Conservation (phyloP, 495 filamentous ascomycete genomes). For the Talaromyces borbonicus region DNA sequence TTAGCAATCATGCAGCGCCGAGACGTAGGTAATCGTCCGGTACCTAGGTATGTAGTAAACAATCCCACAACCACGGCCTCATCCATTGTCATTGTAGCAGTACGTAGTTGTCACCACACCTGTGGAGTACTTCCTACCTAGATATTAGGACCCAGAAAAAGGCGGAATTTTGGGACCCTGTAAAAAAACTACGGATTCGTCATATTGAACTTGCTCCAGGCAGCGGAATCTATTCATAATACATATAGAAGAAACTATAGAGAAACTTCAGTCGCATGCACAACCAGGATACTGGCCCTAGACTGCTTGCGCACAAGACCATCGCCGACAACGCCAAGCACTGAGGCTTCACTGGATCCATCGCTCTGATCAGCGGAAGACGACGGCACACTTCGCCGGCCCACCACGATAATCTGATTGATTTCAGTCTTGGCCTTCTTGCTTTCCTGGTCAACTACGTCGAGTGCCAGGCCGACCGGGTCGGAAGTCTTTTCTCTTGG, state of each 20-base stretch:
- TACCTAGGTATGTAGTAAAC: too few species aligned
- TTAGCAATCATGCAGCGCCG: too few species aligned
- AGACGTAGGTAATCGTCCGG: too few species aligned
- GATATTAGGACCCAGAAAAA: too few species aligned
- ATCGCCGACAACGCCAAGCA: slow-evolving; percentile 61
- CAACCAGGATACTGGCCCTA: slow-evolving; percentile 65
- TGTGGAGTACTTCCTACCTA: too few species aligned
- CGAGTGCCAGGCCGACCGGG: slow-evolving; percentile 23
- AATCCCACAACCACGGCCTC: too few species aligned
- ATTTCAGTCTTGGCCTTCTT: slow-evolving; percentile 54
- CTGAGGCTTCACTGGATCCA: slow-evolving; percentile 43
- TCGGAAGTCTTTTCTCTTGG: slow-evolving; percentile 15
- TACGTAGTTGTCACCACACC: too few species aligned
- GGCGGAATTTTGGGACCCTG: too few species aligned
- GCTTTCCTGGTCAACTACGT: slow-evolving; percentile 47
- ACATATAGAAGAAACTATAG: neutral
- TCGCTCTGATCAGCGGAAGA: slow-evolving; percentile 13
- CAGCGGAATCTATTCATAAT: too few species aligned
- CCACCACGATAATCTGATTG: slow-evolving; percentile 71
- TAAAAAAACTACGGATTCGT: too few species aligned
- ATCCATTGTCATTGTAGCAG: too few species aligned
- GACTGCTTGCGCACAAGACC: slow-evolving; percentile 47
- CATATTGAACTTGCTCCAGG: too few species aligned
- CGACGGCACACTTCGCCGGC: slow-evolving; percentile 35
- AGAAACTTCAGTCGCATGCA: slow-evolving; percentile 48